Conservation (phyloP, 208 protist species). For the Polymyxa betae region DNA sequence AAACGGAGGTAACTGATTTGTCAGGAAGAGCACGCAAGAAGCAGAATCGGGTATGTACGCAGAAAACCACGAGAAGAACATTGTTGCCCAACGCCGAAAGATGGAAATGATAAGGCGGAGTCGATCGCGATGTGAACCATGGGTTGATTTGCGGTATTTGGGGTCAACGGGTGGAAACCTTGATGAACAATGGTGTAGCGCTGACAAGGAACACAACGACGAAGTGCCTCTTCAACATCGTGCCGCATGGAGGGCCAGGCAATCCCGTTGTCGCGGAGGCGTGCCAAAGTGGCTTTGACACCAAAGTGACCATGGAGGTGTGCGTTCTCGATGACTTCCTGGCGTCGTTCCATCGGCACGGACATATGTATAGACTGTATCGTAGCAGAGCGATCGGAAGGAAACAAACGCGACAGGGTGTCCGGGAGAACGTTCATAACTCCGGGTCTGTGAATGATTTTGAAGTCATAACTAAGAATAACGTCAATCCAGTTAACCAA, state of each 20-base stretch:
- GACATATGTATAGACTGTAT: background rate
- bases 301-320: background rate
- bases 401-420: background rate
- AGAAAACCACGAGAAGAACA: background rate
- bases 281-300: background rate
- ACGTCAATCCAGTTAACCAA: too few species aligned
- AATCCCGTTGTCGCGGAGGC: background rate
- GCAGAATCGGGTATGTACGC: background rate
- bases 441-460: background rate
- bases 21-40: background rate
- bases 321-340: background rate
- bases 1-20: background rate
- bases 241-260: background rate
- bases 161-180: background rate
- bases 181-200: background rate
- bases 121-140: background rate
- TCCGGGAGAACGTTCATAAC: background rate
- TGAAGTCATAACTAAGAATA: too few species aligned
- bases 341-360: background rate
- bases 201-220: background rate
- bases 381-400: background rate
- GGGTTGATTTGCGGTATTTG: background rate
- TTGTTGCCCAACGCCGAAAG: background rate
- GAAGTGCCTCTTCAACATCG: background rate
- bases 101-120: background rate